phyloP scores from a whole-genome alignment of 306 rosid genomes.

The Senna tora region DNA sequence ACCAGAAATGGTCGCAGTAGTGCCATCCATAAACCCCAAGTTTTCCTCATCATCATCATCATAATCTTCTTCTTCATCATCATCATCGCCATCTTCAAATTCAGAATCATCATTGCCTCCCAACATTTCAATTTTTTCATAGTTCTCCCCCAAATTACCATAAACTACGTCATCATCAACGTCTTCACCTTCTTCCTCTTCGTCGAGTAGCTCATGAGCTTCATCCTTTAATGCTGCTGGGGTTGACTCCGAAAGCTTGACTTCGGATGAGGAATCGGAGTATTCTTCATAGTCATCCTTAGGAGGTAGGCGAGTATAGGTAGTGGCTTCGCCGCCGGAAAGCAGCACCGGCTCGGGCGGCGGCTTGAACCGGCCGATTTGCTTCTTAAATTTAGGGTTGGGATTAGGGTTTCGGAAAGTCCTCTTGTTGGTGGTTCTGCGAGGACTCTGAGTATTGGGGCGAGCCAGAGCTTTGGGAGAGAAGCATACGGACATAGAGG shows the following conservation, averaged over 20 bases:
- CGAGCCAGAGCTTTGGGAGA: conserved; percentile 58
- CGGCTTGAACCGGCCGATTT: conserved; percentile 30
- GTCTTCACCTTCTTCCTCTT: conserved; percentile 33
- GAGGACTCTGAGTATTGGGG: conserved; percentile 51
- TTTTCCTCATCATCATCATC: background rate
- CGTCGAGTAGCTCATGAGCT: conserved; percentile 27
- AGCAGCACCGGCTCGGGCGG: conserved; percentile 45
- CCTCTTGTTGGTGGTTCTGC: conserved; percentile 34
- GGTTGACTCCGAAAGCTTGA: conserved; percentile 71
- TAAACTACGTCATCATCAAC: conserved; percentile 12
- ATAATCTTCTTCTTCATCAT: conserved; percentile 5
- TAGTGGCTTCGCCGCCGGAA: conserved; percentile 77
- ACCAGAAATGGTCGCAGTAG: conserved; percentile 1
- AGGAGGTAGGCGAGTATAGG: conserved; percentile 85
- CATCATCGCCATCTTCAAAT: conserved; percentile 43
- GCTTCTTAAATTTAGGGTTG: conserved; percentile 37
- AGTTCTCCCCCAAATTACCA: conserved; percentile 26
- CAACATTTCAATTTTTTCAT: conserved; percentile 38
- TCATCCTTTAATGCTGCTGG: conserved; percentile 42
- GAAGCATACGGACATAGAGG: conserved; percentile 55
- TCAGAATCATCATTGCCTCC: conserved; percentile 46
- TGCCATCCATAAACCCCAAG: conserved; percentile 28
- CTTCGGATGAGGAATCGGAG: conserved; percentile 51
- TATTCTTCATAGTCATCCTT: conserved; percentile 84
- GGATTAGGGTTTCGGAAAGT: conserved; percentile 37